Evolutionary conservation across 345 rosid genomes (phyloP), one percentile per base, ranked within the genome.

Genomic region (Trapa incisa): DNA sequence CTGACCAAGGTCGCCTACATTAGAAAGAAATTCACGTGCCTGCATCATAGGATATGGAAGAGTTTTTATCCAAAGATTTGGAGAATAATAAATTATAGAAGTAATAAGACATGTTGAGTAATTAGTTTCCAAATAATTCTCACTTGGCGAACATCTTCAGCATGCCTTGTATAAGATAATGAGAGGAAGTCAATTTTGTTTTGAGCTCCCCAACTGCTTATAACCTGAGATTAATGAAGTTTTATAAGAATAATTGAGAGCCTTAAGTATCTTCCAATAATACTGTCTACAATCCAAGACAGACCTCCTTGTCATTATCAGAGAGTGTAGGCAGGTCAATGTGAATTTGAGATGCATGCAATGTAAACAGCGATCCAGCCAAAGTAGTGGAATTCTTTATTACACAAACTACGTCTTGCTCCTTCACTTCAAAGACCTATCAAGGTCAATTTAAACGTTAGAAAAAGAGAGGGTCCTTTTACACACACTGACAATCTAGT

Each of bases 171-270:
- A 54, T 87, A 94, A 12, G 99, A 94, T 80, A 94, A 74, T 9
- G 99, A 94, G 65, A 94, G 92, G 75, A 94, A 90, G 76, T 94
- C 97, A 8, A 94, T 94, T 79, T 94, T 94, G 73, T 94, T 94
- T 75, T 82, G 80, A 56, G 83, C 91, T 80, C 99, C 99, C 97
- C 99, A 94, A 36, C 89, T 72, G 74, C 95, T 81, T 73, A 94
- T 90, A 70, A 86, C 89, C 97, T 94, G 78, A 69, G 73, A 61
- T 64, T 41, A 77, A 38, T n/a, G 43, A 63, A 72, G 61, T 47
- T 47, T 52, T 48, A 58, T 61, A 29, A 60, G 39, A 52, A 15
- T 61, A 35, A 37, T 47, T 52, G 47, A 57, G 22, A 38, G 45
- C 17, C 47, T 17, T 61, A 57, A 54, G 73, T 54, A 77, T 13